Evolutionary conservation across 148 eudicot species (phyloP).

Genomic region (Fallopia convolvulus): DNA sequence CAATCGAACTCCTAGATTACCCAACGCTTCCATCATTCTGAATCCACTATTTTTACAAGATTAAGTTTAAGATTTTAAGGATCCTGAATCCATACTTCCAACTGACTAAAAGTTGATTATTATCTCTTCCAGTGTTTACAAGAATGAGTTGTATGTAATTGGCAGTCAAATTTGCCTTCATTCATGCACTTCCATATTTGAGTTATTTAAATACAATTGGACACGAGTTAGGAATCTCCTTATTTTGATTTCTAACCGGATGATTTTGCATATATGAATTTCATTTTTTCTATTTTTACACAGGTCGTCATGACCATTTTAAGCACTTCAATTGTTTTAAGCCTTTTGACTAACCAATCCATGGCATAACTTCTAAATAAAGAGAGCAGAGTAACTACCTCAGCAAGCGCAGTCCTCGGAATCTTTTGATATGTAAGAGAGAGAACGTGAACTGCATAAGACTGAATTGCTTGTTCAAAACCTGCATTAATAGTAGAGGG

Average conservation of each 20-base stretch:
- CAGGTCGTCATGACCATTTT: neutral
- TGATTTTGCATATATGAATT: neutral
- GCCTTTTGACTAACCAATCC: neutral
- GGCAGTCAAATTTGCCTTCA: neutral
- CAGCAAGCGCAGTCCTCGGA: slow-evolving; percentile 79
- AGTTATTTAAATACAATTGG: neutral
- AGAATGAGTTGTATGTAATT: neutral
- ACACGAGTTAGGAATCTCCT: neutral
- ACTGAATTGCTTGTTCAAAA: slow-evolving; percentile 90
- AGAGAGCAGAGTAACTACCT: slow-evolving; percentile 33
- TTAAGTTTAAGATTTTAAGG: neutral
- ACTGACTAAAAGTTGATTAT: neutral
- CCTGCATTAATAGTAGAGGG: slow-evolving; percentile 36
- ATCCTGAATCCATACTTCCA: neutral
- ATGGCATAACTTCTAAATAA: neutral
- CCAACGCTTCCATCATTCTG: neutral
- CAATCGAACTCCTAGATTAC: neutral
- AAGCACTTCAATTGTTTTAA: neutral
- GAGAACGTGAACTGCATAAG: slow-evolving; percentile 83
- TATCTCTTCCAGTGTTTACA: neutral
- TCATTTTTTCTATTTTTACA: neutral
- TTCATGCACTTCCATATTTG: neutral
- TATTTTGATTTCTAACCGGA: neutral
- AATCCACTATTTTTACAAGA: neutral
- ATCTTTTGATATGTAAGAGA: slow-evolving; percentile 72